Evolutionary conservation across 495 filamentous ascomycete genomes (phyloP).

Genomic region (Lentithecium fluviatile): DNA sequence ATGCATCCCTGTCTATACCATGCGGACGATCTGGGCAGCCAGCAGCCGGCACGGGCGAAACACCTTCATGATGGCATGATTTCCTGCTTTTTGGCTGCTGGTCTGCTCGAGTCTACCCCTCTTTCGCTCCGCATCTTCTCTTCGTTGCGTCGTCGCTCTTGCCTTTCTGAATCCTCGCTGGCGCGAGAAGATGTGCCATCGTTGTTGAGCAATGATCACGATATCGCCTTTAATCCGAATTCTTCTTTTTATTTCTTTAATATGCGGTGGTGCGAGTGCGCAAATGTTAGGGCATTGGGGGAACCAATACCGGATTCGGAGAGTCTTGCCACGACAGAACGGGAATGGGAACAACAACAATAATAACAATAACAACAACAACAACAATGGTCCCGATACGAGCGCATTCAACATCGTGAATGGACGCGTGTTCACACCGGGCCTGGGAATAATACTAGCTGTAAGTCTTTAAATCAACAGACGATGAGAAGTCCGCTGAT

Average conservation of each 20-base stretch:
- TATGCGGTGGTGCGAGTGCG: constrained; percentile 9
- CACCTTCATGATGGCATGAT: constrained; percentile 6
- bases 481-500: background rate
- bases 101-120: background rate
- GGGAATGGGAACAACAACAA: background rate
- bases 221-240: constrained; percentile 8
- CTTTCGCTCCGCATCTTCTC: background rate
- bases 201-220: constrained; percentile 35
- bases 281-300: constrained; percentile 21
- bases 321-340: constrained; percentile 9
- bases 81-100: background rate
- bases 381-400: constrained; percentile 15
- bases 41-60: constrained; percentile 11
- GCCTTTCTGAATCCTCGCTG: background rate
- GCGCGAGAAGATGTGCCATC: constrained; percentile 7
- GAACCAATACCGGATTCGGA: background rate
- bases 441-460: constrained; percentile 29
- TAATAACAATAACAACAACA: constrained; percentile 17
- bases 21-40: background rate
- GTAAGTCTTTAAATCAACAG: constrained; percentile 8
- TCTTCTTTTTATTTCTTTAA: constrained; percentile 15
- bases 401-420: constrained; percentile 31
- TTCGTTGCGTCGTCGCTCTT: background rate
- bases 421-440: constrained; percentile 28
- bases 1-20: background rate